These are phyloP conservation scores for Forsythia viridissima DNA, from an alignment of 257 asterid species.

Conservation along the genomic window DNA sequence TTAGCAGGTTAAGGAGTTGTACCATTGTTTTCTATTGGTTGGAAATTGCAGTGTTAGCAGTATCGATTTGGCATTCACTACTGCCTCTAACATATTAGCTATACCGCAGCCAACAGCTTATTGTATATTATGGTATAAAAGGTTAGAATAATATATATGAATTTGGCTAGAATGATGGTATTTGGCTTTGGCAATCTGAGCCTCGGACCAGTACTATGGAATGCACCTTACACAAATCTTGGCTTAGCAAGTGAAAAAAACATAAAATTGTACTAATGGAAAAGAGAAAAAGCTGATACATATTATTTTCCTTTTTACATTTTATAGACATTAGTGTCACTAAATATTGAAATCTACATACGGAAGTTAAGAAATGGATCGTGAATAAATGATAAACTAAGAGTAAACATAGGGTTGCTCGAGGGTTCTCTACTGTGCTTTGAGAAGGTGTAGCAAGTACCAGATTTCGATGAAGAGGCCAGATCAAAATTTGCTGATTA, in stretches of 20 bases:
- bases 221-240: background rate
- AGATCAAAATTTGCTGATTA: background rate
- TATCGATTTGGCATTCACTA: background rate
- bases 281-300: background rate
- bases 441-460: background rate
- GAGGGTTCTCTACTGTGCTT: background rate
- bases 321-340: background rate
- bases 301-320: background rate
- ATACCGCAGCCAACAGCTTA: background rate
- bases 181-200: background rate
- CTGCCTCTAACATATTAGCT: background rate
- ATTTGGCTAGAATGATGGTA: background rate
- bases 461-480: background rate
- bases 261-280: background rate
- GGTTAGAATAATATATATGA: background rate
- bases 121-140: background rate
- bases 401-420: background rate
- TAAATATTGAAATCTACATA: background rate
- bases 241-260: background rate
- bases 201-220: background rate
- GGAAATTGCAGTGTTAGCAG: background rate
- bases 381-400: background rate
- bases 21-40: background rate
- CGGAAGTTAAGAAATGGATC: background rate
- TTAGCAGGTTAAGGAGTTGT: background rate